These are phyloP conservation scores for Acorus calamus DNA, from an alignment of 106 monocot species.

Conservation along the genomic window DNA sequence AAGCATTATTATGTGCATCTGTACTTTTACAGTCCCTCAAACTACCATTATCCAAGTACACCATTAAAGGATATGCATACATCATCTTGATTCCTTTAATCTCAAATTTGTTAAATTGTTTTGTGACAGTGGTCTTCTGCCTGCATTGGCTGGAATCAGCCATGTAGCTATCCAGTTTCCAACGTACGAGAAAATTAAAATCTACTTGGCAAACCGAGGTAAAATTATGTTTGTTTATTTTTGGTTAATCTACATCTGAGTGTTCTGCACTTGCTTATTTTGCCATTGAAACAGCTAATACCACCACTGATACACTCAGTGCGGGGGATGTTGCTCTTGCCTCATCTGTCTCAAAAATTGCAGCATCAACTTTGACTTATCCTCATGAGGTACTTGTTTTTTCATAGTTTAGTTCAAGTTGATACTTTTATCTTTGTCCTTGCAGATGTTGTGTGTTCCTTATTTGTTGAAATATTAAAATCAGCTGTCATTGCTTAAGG, in stretches of 20 bases:
- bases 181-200: slow-evolving; percentile 77
- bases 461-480: no score
- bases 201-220: slow-evolving; percentile 63
- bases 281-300: slow-evolving; percentile 42
- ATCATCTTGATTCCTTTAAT: no score
- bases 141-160: slow-evolving; percentile 81
- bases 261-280: background rate
- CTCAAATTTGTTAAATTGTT: no score
- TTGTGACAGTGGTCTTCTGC: slow-evolving; percentile 65
- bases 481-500: no score
- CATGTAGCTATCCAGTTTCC: slow-evolving; percentile 98
- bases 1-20: no score
- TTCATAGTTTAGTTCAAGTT: no score
- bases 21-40: no score
- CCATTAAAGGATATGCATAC: no score
- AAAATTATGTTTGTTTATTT: background rate
- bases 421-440: no score
- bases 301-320: slow-evolving; percentile 50
- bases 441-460: no score
- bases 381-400: slow-evolving; percentile 82
- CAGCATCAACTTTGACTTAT: slow-evolving; percentile 79
- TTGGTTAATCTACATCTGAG: background rate
- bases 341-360: slow-evolving; percentile 73
- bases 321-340: slow-evolving; percentile 80
- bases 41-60: no score